Conservation (phyloP, 169 alveolate genomes). For the Cryptosporidium baileyi region DNA sequence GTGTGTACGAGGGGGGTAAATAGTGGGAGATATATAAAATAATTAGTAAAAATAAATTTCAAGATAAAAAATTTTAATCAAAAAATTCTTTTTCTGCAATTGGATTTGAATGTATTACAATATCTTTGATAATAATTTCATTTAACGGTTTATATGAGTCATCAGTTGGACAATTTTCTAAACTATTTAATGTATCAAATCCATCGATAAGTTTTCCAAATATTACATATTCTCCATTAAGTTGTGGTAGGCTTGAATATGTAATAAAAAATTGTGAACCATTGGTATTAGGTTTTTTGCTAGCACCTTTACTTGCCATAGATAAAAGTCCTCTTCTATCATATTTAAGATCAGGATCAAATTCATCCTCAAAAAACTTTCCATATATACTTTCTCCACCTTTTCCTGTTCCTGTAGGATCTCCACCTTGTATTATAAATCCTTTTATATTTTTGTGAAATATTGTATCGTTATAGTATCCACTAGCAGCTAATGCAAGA, state of each 20-base stretch:
- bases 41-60: not conserved
- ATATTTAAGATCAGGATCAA: conserved; percentile 91
- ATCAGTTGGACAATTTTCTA: conserved; percentile 82
- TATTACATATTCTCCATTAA: conserved; percentile 88
- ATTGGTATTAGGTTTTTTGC: conserved; percentile 84
- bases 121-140: conserved; percentile 79
- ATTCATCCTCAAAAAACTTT: conserved; percentile 94
- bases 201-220: conserved; percentile 92
- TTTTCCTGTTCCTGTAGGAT: conserved; percentile 97
- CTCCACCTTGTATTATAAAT: conserved; percentile 97
- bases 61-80: not conserved
- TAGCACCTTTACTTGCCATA: conserved; percentile 89
- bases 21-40: not conserved
- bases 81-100: conserved; percentile 45
- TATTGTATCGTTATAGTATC: conserved; percentile 86
- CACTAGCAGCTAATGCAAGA: conserved; percentile 83
- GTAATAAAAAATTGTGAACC: conserved; percentile 92
- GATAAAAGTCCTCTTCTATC: conserved; percentile 88
- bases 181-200: conserved; percentile 86
- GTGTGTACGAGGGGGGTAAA: not conserved
- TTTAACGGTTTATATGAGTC: conserved; percentile 83
- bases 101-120: conserved; percentile 63
- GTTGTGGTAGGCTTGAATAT: conserved; percentile 90
- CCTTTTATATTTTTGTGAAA: conserved; percentile 92
- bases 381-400: conserved; percentile 98